Conservation (phyloP, 192 early-diverging fungal genomes). For the Backusella tarrabulga region DNA sequence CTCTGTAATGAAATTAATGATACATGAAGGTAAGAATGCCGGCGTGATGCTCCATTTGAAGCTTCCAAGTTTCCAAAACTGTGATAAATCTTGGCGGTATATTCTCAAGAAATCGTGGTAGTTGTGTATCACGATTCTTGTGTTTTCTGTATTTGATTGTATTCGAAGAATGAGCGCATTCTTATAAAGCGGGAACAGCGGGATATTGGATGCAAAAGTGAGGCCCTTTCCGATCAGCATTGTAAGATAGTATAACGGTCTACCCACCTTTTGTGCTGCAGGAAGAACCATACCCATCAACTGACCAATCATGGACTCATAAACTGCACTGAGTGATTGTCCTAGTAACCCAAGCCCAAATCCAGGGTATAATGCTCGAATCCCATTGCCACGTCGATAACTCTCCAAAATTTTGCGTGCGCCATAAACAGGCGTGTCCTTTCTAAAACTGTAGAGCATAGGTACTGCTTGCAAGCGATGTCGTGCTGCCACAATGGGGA, state of each 20-base stretch:
- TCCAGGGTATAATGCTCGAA: constrained; percentile 29
- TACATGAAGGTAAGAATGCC: constrained; percentile 31
- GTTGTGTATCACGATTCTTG: constrained; percentile 3
- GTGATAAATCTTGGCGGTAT: constrained; percentile 22
- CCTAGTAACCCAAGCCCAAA: constrained; percentile 34
- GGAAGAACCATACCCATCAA: neutral
- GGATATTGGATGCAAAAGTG: constrained; percentile 20
- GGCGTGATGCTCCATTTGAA: constrained; percentile 9
- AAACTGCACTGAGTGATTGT: constrained; percentile 25
- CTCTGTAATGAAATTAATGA: constrained; percentile 24
- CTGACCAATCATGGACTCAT: constrained; percentile 18
- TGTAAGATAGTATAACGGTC: neutral
- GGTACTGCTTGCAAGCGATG: constrained; percentile 30
- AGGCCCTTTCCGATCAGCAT: neutral
- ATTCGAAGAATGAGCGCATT: constrained; percentile 31
- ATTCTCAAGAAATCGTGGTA: constrained; percentile 9
- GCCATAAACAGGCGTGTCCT: constrained; percentile 18
- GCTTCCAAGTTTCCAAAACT: neutral
- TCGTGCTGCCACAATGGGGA: constrained; percentile 36
- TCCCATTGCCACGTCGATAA: constrained; percentile 11
- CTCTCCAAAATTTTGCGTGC: neutral
- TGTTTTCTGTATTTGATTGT: constrained; percentile 18
- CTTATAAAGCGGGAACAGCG: constrained; percentile 30
- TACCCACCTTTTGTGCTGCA: neutral
- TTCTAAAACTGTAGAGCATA: neutral